Percentiles rank a stretch among this genome's conserved stretches.
Conservation (phyloP, 208 protist genomes). For the Tritrichomonas foetus region DNA sequence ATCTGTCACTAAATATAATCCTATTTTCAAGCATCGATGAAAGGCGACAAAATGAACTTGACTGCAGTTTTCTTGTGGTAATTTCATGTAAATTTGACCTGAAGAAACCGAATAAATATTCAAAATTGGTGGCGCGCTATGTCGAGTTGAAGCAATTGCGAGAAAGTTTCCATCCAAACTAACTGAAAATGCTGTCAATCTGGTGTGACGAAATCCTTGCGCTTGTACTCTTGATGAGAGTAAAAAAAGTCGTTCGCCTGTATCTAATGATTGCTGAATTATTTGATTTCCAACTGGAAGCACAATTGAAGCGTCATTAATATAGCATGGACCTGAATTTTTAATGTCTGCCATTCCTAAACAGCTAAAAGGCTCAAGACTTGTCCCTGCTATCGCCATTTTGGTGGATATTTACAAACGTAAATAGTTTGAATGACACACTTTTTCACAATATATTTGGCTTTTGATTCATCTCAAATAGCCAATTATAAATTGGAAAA, state of each 20-base stretch:
- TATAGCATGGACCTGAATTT: background rate
- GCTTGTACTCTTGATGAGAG: background rate
- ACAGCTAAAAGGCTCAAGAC: background rate
- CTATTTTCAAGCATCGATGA: background rate
- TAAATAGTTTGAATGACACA: too few relatives aligned
- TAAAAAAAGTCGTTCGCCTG: background rate
- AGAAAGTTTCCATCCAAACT: background rate
- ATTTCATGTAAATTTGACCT: background rate
- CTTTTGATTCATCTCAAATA: too few relatives aligned
- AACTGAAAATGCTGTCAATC: background rate
- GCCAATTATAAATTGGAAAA: too few relatives aligned
- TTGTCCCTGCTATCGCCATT: background rate
- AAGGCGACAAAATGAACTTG: background rate
- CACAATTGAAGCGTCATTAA: slow-evolving; percentile 23
- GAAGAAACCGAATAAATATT: background rate
- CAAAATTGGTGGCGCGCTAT: background rate
- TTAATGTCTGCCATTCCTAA: background rate
- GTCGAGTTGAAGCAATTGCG: background rate
- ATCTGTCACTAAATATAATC: background rate
- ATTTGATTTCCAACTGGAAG: background rate
- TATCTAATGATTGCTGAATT: slow-evolving; percentile 31
- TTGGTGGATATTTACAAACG: background rate
- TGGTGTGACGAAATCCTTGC: background rate
- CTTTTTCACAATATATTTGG: too few relatives aligned
- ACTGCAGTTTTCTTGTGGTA: background rate